Evolutionary conservation across 305 asterid genomes (phyloP).

Genomic region (Solanum hybrid): DNA sequence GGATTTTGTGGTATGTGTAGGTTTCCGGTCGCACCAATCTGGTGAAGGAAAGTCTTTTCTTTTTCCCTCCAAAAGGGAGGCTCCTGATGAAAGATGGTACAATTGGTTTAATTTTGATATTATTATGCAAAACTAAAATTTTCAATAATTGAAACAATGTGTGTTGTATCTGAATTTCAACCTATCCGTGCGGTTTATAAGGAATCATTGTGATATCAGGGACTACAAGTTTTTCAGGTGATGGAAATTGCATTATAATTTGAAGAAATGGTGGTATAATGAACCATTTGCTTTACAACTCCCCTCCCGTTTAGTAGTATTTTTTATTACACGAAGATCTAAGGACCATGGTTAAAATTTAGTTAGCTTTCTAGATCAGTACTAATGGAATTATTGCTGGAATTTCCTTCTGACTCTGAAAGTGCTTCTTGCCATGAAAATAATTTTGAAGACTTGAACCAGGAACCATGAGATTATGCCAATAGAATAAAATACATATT

Average conservation of each 20-base stretch:
- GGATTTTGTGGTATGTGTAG: neutral
- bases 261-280: neutral
- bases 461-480: too few relatives aligned
- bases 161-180: neutral
- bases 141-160: neutral
- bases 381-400: neutral
- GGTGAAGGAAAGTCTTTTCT: neutral
- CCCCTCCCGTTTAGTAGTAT: neutral
- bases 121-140: neutral
- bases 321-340: neutral
- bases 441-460: too few relatives aligned
- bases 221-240: neutral
- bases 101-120: neutral
- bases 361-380: neutral
- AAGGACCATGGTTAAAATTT: neutral
- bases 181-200: neutral
- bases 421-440: neutral
- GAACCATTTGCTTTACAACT: neutral
- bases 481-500: too few relatives aligned
- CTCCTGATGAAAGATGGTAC: neutral
- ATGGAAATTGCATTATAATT: neutral
- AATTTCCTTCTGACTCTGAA: neutral
- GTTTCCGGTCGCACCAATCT: neutral
- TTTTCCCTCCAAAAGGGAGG: neutral
- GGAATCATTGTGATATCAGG: neutral